Evolutionary conservation across 495 filamentous ascomycete genomes (phyloP).

Genomic region (Cenococcum geophilum): DNA sequence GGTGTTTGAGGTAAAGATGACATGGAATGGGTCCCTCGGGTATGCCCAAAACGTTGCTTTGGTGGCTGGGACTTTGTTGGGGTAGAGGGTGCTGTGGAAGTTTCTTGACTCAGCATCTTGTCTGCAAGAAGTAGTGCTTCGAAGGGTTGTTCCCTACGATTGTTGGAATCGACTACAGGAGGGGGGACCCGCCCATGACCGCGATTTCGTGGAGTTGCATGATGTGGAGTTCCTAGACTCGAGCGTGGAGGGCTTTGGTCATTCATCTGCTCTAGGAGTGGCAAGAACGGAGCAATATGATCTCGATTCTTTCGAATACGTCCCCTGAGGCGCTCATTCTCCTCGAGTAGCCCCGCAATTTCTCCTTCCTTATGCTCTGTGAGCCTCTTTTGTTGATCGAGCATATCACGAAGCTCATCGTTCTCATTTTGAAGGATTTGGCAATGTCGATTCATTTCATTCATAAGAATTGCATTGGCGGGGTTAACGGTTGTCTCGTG

Average conservation of each 20-base stretch:
- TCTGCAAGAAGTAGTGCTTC: conserved; percentile 68
- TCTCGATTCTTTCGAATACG: conserved; percentile 83
- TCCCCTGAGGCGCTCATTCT: conserved; percentile 67
- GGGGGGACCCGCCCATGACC: conserved; percentile 11
- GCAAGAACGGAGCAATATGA: conserved; percentile 57
- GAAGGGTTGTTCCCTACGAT: conserved; percentile 48
- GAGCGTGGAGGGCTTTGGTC: conserved; percentile 34
- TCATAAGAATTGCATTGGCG: conserved; percentile 28
- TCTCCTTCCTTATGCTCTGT: conserved; percentile 65
- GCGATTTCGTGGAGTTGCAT: conserved; percentile 22
- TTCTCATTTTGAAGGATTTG: conserved; percentile 61
- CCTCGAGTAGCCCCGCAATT: conserved; percentile 56
- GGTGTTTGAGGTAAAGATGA: conserved; percentile 80
- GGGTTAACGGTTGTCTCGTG: conserved; percentile 34
- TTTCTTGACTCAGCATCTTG: conserved; percentile 67
- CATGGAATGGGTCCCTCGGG: conserved; percentile 64
- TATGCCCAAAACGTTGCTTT: conserved; percentile 52
- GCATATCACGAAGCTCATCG: conserved; percentile 52
- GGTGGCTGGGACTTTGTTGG: conserved; percentile 44
- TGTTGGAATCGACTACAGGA: conserved; percentile 15
- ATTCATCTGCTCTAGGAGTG: conserved; percentile 40
- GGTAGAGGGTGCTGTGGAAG: conserved; percentile 61
- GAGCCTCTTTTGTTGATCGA: conserved; percentile 67
- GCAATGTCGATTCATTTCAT: conserved; percentile 43
- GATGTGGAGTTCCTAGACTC: conserved; percentile 40